These are phyloP conservation scores for Ophiocordyceps camponoti-rufipedis DNA, from an alignment of 2,329 filamentous ascomycete species.

Conservation along the genomic window DNA sequence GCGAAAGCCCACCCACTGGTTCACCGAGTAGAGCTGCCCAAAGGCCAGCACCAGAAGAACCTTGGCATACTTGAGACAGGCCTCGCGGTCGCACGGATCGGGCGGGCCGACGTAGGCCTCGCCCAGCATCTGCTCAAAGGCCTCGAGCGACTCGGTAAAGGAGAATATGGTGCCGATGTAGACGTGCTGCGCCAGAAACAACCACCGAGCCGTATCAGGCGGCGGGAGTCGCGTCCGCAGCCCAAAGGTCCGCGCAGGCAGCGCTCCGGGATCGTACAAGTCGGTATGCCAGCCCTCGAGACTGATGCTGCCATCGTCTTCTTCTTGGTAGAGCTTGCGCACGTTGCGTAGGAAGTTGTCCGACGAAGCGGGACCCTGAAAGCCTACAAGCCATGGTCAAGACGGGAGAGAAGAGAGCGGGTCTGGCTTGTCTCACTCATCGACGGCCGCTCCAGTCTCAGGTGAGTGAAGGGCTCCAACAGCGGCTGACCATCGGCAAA, in stretches of 20 bases:
- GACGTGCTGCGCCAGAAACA: slow-evolving; percentile 32
- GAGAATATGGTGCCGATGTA: slow-evolving; percentile 40
- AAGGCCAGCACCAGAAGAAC: slow-evolving; percentile 33
- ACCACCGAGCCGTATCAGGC: slow-evolving; percentile 27
- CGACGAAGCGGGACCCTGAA: slow-evolving; percentile 18
- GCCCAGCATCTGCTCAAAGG: slow-evolving; percentile 26
- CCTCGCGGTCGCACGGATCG: slow-evolving; percentile 22
- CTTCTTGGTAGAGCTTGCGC: slow-evolving; percentile 15
- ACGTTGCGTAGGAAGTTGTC: slow-evolving; percentile 20
- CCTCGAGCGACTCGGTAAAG: slow-evolving; percentile 23
- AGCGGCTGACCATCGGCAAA: slow-evolving; percentile 14
- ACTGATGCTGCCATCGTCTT: slow-evolving; percentile 12
- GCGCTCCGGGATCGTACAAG: slow-evolving; percentile 15
- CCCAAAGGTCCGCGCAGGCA: slow-evolving; percentile 12
- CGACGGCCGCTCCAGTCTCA: slow-evolving; percentile 13
- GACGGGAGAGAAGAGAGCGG: neutral
- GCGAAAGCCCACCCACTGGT: slow-evolving; percentile 32
- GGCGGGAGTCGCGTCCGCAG: slow-evolving; percentile 23
- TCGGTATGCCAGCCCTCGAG: slow-evolving; percentile 12
- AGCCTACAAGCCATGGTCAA: slow-evolving; percentile 6
- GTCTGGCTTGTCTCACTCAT: slow-evolving; percentile 5
- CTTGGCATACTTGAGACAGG: slow-evolving; percentile 31
- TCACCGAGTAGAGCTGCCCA: slow-evolving; percentile 37
- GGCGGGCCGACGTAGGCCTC: slow-evolving; percentile 23
- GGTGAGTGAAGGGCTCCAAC: slow-evolving; percentile 16